Percentiles rank a stretch among this genome's conserved stretches.
These are phyloP conservation scores for Trichocladium uniseriatum DNA, from an alignment of 495 filamentous ascomycete species.

Conservation along the genomic window DNA sequence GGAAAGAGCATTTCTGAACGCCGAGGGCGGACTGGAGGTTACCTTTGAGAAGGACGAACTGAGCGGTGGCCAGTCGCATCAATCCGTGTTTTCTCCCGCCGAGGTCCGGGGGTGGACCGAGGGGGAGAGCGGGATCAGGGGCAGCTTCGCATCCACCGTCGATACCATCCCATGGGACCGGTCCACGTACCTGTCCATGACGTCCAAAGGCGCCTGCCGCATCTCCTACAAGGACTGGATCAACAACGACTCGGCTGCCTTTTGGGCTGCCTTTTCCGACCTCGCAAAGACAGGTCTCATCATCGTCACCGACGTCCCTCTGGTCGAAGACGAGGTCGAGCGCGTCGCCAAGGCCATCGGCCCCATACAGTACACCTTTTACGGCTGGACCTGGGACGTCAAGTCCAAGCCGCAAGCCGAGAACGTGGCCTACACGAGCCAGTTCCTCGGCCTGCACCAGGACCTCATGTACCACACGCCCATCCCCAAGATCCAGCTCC, in stretches of 20 bases:
- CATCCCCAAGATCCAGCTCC: constrained; percentile 69
- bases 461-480: constrained; percentile 81
- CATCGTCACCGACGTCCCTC: constrained; percentile 62
- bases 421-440: constrained; percentile 83
- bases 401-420: constrained; percentile 63
- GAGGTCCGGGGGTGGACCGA: constrained; percentile 5
- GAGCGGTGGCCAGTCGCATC: constrained; percentile 19
- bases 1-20: constrained; percentile 17
- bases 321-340: constrained; percentile 52
- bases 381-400: constrained; percentile 86
- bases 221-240: constrained; percentile 65
- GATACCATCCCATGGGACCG: constrained; percentile 18
- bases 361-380: constrained; percentile 70
- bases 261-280: constrained; percentile 44
- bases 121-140: neutral
- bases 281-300: constrained; percentile 57
- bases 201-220: constrained; percentile 20
- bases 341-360: constrained; percentile 64
- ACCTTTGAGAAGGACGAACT: constrained; percentile 39
- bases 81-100: constrained; percentile 5
- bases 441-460: constrained; percentile 78
- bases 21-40: constrained; percentile 42
- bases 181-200: constrained; percentile 29
- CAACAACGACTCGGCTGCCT: constrained; percentile 31
- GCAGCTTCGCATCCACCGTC: neutral